Base-by-base conservation (phyloP, 805 yeast genomes). In the Priceomyces fermenticarens region DNA sequence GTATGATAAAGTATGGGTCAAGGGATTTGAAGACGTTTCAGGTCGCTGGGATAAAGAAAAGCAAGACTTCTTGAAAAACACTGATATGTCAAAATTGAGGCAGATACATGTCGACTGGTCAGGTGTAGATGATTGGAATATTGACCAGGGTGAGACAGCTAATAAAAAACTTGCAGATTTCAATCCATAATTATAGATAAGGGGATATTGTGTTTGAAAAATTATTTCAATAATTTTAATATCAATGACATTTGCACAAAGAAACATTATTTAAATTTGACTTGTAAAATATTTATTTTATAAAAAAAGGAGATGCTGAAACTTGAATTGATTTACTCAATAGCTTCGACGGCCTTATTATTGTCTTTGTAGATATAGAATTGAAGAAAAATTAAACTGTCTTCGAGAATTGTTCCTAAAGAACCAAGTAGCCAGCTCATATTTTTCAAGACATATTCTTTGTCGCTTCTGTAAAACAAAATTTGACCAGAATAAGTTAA, bases 371-470 rank as follows among this genome's bases (percentile, higher is more conserved):
- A 85, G 44, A 77, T 58, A 55, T 80, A 79, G 56, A 85, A 85
- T 60, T 85, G 93, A 36, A 72, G 56, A 49, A 83, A 79, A 39
- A 85, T 85, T 35, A 81, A 53, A 23, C 68, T 49, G 59, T 85
- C 95, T 63, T 86, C 89, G 37, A 77, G 63, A 32, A 85, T 80
- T 8, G 95, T 85, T 17, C 93, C 91, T 42, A 85, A 62, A 2
- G 89, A 81, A 2, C 95, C 95, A 48, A 86, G 57, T 48, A 85
- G 67, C 95, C 95, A 85, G 44, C 89, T 80, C 46, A 82, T 53
- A 62, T 85, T 85, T 44, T 81, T 67, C 43, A 70, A 53, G 32
- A 86, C 51, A 65, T 85, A 85, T 28, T 73, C 70, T 46, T 65
- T 51, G 55, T 86, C 91, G 36, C 70, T 70, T 51, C 90, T 69